Conservation (phyloP, 176 grass and related monocot species). For the Areca catechu region DNA sequence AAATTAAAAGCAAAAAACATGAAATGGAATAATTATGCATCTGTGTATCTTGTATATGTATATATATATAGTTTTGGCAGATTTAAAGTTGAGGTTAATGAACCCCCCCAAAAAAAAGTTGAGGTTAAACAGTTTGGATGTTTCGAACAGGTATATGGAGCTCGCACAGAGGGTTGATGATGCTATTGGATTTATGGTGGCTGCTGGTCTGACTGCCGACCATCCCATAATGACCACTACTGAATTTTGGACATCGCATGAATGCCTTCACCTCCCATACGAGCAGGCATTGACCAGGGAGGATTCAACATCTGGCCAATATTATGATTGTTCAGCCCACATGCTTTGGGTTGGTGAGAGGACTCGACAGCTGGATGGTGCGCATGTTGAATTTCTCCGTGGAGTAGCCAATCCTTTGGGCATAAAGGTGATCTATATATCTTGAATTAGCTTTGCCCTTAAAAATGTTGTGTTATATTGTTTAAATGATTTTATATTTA, state of each 20-base stretch:
- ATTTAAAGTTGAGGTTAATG: too few relatives aligned
- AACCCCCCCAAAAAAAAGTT: too few relatives aligned
- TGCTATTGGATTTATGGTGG: constrained; percentile 11
- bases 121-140: too few relatives aligned
- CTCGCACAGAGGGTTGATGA: constrained; percentile 10
- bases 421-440: constrained; percentile 1
- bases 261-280: constrained; percentile 6
- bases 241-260: constrained; percentile 16
- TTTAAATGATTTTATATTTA: too few relatives aligned
- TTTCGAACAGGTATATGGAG: constrained; percentile 8
- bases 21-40: too few relatives aligned
- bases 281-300: constrained; percentile 13
- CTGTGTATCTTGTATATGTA: too few relatives aligned
- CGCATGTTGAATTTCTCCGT: constrained; percentile 10
- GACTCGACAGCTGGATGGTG: constrained; percentile 10
- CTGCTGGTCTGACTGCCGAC: constrained; percentile 3
- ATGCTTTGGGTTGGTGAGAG: constrained; percentile 9
- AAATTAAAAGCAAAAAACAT: too few relatives aligned
- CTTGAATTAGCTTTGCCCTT: too few relatives aligned
- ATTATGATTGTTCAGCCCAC: neutral
- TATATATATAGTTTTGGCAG: too few relatives aligned
- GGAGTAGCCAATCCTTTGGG: constrained; percentile 8
- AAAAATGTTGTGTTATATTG: too few relatives aligned
- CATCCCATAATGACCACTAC: constrained; percentile 5
- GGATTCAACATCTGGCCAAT: constrained; percentile 7